A percentile compares a stretch with the other conserved stretches of the same genome.
These are phyloP conservation scores for Solanum lycopersicoides DNA, from an alignment of 257 asterid species.

Conservation along the genomic window DNA sequence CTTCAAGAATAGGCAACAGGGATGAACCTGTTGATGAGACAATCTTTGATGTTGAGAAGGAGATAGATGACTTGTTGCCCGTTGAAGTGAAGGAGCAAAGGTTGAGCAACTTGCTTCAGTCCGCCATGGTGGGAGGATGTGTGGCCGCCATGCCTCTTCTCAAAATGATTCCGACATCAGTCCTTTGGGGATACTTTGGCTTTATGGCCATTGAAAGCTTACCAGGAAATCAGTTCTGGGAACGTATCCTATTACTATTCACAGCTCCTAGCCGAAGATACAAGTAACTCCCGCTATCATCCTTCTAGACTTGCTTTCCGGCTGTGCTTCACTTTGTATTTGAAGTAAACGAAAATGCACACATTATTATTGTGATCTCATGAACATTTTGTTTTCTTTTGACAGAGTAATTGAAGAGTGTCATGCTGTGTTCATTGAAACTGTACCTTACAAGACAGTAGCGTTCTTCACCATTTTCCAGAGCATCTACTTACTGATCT, in stretches of 20 bases:
- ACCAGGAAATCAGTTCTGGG: constrained; percentile 17
- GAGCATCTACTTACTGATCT: constrained; percentile 8
- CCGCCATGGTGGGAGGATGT: constrained; percentile 16
- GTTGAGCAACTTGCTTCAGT: constrained; percentile 16
- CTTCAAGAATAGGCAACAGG: not conserved
- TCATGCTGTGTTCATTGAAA: constrained; percentile 7
- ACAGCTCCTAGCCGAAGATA: constrained; percentile 16
- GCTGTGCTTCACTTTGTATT: not conserved
- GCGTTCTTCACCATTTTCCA: constrained; percentile 10
- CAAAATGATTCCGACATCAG: constrained; percentile 13
- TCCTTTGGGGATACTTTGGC: constrained; percentile 13
- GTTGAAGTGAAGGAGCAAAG: constrained; percentile 14
- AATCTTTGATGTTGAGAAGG: constrained; percentile 8
- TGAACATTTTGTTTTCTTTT: not conserved
- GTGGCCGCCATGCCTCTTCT: constrained; percentile 14
- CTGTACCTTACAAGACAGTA: constrained; percentile 13
- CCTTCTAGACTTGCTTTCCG: not conserved
- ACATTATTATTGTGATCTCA: not conserved
- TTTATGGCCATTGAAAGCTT: constrained; percentile 15
- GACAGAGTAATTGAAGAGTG: constrained; percentile 8
- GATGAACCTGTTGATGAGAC: constrained; percentile 11
- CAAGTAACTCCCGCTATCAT: constrained; percentile 3
- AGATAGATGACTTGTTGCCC: constrained; percentile 16
- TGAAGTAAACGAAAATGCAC: not conserved
- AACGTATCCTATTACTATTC: constrained; percentile 3